phyloP scores from a whole-genome alignment of 768 basidiomycete species.

The Podaxis rugospora region DNA sequence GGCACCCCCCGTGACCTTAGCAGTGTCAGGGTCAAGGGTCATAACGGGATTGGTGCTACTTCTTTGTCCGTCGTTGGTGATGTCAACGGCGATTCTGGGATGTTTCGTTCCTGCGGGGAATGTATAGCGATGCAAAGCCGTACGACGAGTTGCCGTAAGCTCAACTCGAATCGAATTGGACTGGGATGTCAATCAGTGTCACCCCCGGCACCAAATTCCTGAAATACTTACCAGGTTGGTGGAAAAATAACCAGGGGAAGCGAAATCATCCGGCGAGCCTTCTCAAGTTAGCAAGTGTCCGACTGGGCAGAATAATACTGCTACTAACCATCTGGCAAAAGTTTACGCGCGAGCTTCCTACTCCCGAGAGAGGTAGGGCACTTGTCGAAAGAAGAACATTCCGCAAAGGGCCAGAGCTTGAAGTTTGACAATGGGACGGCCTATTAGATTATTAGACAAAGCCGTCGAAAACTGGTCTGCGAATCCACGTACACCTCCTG shows the following conservation, averaged over 20 bases:
- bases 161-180: constrained; percentile 55
- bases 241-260: constrained; percentile 64
- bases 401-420: constrained; percentile 51
- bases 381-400: constrained; percentile 48
- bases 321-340: constrained; percentile 43
- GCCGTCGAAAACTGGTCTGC: neutral
- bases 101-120: constrained; percentile 42
- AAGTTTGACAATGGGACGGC: constrained; percentile 55
- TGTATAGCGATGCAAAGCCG: constrained; percentile 57
- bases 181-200: constrained; percentile 21
- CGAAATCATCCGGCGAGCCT: constrained; percentile 58
- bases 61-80: constrained; percentile 57
- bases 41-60: constrained; percentile 47
- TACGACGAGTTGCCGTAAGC: constrained; percentile 53
- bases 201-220: neutral
- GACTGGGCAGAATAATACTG: neutral
- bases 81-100: constrained; percentile 55
- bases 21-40: constrained; percentile 43
- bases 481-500: constrained; percentile 44
- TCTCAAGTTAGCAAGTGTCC: neutral
- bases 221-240: constrained; percentile 43
- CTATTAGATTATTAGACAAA: constrained; percentile 21
- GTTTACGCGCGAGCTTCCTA: constrained; percentile 44
- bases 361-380: constrained; percentile 44
- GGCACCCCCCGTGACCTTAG: constrained; percentile 44